A percentile compares a stretch with the other conserved stretches of the same genome.
These are phyloP conservation scores for Erythrophleum ivorense DNA, from an alignment of 331 rosid genomes.

Conservation along the genomic window DNA sequence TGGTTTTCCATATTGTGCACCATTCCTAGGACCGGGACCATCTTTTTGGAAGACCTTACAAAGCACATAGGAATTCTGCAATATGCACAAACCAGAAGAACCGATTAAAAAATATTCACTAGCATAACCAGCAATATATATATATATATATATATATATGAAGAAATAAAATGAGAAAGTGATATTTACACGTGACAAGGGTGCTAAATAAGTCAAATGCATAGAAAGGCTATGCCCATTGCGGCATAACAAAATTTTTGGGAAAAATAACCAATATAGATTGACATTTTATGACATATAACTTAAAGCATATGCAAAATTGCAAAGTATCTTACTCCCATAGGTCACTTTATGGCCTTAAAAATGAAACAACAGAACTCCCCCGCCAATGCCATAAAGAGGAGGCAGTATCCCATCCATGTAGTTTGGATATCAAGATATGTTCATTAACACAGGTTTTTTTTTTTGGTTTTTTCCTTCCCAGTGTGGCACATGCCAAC, in stretches of 20 bases:
- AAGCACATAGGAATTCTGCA: constrained; percentile 74
- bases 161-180: neutral
- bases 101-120: constrained; percentile 14
- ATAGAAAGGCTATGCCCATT: neutral
- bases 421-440: neutral
- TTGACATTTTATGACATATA: neutral
- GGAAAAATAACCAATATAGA: neutral
- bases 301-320: neutral
- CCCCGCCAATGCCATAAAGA: neutral
- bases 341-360: neutral
- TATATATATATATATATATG: neutral
- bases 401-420: neutral
- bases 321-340: neutral
- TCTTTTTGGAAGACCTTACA: constrained; percentile 72
- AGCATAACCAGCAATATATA: too few relatives aligned
- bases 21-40: constrained; percentile 78
- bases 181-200: neutral
- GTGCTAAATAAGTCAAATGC: neutral
- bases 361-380: neutral
- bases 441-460: neutral
- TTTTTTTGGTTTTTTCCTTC: neutral
- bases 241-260: neutral
- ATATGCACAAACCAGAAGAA: constrained; percentile 25
- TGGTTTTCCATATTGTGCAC: constrained; percentile 82
- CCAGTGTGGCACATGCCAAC: neutral